These are phyloP conservation scores for Mortierella sp. DNA, from an alignment of 371 early-diverging fungal genomes.

Conservation along the genomic window DNA sequence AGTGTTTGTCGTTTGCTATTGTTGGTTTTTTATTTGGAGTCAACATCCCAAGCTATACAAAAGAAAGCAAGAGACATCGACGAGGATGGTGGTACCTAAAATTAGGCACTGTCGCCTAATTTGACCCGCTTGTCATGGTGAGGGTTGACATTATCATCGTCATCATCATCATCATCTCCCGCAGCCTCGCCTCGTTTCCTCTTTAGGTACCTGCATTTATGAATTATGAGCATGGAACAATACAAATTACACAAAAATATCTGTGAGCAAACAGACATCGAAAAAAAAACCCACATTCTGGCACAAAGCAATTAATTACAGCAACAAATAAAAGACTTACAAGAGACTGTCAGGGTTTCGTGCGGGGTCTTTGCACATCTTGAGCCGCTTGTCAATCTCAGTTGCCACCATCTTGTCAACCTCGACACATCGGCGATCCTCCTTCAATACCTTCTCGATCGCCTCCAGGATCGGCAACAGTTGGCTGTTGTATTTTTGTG, in stretches of 20 bases:
- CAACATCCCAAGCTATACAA: neutral
- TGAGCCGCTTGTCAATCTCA: constrained; percentile 74
- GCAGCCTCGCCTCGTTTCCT: constrained; percentile 54
- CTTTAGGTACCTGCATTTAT: constrained; percentile 59
- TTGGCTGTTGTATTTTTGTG: constrained; percentile 59
- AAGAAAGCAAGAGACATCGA: neutral
- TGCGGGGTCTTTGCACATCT: constrained; percentile 77
- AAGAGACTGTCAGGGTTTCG: constrained; percentile 77
- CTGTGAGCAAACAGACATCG: neutral
- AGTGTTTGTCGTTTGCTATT: neutral
- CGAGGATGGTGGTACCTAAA: neutral
- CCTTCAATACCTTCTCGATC: constrained; percentile 62
- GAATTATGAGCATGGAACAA: neutral
- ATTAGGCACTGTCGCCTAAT: constrained; percentile 15
- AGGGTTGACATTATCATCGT: constrained; percentile 34
- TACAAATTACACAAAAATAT: neutral
- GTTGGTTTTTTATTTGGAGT: neutral
- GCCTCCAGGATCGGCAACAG: constrained; percentile 39
- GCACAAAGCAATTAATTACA: neutral
- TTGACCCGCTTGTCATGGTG: constrained; percentile 35
- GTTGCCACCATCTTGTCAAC: constrained; percentile 62
- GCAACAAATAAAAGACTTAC: constrained; percentile 59
- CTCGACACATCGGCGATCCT: constrained; percentile 55
- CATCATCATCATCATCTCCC: constrained; percentile 61
- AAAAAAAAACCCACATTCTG: neutral